Evolutionary conservation across 768 basidiomycete genomes (phyloP), one percentile per base, ranked within the genome.

Genomic region (Phanerochaete sordida): DNA sequence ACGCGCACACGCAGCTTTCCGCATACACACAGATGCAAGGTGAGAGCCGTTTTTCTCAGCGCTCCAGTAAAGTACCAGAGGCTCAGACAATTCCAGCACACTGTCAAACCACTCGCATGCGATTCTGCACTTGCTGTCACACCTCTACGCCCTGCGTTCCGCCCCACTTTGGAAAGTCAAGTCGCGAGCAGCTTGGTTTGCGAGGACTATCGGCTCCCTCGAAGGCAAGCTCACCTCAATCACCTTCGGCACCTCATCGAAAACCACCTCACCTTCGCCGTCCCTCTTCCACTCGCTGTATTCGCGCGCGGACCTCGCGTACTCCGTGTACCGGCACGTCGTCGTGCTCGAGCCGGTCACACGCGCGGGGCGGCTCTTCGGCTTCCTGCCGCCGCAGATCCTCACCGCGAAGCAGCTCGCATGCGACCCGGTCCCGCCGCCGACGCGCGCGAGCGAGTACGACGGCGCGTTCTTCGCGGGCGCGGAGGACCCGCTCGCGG

Each of bases 391-490:
- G 0, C 75, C 77, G 13, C 66, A 75, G 4, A 77, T 90, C 3
- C 72, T 82, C 13, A 74, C 78, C 4, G 75, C 73, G 13, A 81
- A 84, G 57, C 79, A 84, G 6, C 76, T 91, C 61, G 84, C 88
- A 9, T 97, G 88, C 65, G 96, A 98, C 68, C 95, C 95, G 0
- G 76, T 96, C 2, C 93, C 95, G 0, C 95, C 95, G 0, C 74
- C 73, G 6, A 79, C 81, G 0, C 73, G 81, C 2, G 67, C 84
- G 1, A 88, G 79, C 33, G 69, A 66, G 43, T 97, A 97, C 73
- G 80, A 93, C 62, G 75, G 80, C 3, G 71, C 71, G n/a, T 97
- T 95, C 74, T 95, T 98, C 75, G 75, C 72, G 16, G 83, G 84
- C 1, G 75, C 79, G 2, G 85, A 86, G 54, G 86, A 88, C 63